Evolutionary conservation across 805 yeast species (phyloP).

Genomic region (Metschnikowia lachancei): DNA sequence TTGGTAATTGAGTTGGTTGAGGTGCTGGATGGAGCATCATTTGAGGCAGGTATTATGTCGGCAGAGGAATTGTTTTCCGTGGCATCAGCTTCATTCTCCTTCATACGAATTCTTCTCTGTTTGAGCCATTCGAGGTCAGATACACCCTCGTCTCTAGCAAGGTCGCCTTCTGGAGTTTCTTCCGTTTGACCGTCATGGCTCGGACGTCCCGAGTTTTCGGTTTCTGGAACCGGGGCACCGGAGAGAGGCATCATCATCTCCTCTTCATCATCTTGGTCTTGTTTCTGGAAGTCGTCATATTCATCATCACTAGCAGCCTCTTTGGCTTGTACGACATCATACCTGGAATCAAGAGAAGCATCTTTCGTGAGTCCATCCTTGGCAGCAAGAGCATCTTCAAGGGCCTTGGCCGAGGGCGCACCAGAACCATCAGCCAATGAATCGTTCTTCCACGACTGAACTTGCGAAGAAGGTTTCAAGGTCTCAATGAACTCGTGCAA

Average conservation of each 20-base stretch:
- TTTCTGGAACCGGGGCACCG: constrained; percentile 8
- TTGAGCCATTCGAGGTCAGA: constrained; percentile 88
- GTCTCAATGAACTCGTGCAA: constrained; percentile 79
- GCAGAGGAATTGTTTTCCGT: background rate
- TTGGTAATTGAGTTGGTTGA: too few relatives aligned
- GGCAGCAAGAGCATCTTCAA: constrained; percentile 41
- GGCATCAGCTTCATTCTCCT: constrained; percentile 25
- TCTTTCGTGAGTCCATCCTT: constrained; percentile 18
- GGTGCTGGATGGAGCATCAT: background rate
- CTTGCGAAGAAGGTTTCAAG: constrained; percentile 71
- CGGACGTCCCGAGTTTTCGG: constrained; percentile 13
- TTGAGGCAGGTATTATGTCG: background rate
- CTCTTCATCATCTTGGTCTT: constrained; percentile 45
- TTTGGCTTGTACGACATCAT: constrained; percentile 37
- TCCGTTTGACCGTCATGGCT: constrained; percentile 6
- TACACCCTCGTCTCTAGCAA: constrained; percentile 50
- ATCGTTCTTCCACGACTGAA: constrained; percentile 75
- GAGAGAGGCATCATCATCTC: constrained; percentile 50
- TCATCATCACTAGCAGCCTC: constrained; percentile 53
- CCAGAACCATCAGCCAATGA: constrained; percentile 45
- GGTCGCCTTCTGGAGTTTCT: constrained; percentile 5
- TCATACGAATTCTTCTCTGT: constrained; percentile 68
- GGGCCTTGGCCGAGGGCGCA: constrained; percentile 44
- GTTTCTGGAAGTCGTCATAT: constrained; percentile 44
- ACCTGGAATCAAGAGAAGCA: constrained; percentile 8